Evolutionary conservation across 2,329 filamentous ascomycete genomes (phyloP).

Genomic region (Colletotrichum spinosum): DNA sequence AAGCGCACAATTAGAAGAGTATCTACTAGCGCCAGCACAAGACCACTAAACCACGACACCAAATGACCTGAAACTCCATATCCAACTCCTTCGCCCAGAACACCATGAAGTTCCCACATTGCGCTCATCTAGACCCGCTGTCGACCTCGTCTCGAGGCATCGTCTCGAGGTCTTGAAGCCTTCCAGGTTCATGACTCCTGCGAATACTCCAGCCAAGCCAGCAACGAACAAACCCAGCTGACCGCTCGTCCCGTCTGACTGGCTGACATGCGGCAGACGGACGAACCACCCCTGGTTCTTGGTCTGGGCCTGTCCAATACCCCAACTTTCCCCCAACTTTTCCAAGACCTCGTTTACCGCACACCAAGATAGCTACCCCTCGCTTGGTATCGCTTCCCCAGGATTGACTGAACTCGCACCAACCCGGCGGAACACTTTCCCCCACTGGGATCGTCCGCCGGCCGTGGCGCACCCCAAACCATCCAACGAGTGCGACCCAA

Average conservation of each 20-base stretch:
- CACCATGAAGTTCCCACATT: conserved; percentile 1
- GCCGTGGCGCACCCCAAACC: conserved; percentile 25
- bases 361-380: conserved; percentile 23
- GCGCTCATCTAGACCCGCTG: conserved; percentile 3
- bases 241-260: conserved; percentile 21
- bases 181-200: conserved; percentile 5
- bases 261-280: conserved; percentile 28
- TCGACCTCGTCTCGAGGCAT: conserved; percentile 10
- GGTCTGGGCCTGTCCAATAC: conserved; percentile 23
- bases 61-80: not conserved
- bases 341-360: conserved; percentile 11
- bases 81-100: conserved; percentile 14
- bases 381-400: conserved; percentile 25
- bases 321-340: conserved; percentile 35
- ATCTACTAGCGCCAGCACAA: not conserved
- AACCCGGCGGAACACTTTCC: conserved; percentile 30
- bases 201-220: conserved; percentile 5
- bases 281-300: conserved; percentile 1
- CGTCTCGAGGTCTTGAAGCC: conserved; percentile 13
- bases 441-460: conserved; percentile 27
- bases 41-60: not conserved
- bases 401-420: conserved; percentile 26
- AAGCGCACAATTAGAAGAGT: not conserved
- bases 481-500: conserved; percentile 34
- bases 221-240: conserved; percentile 3